Evolutionary conservation across 805 yeast species (phyloP).

Genomic region (Candida yuanshanica): DNA sequence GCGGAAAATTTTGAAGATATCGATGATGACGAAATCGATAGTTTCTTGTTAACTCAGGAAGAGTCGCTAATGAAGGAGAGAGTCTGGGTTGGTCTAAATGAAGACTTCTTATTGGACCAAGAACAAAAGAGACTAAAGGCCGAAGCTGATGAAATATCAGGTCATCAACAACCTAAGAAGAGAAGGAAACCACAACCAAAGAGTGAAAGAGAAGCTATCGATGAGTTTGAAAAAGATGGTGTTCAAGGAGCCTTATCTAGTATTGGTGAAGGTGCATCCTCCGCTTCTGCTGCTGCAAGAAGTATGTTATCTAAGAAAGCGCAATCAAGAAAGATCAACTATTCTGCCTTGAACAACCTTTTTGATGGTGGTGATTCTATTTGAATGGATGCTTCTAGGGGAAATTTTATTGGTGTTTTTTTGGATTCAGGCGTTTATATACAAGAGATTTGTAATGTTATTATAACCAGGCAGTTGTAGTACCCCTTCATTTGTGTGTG

Average conservation of each 20-base stretch:
- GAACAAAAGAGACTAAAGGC: slow-evolving; percentile 76
- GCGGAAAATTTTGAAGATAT: slow-evolving; percentile 65
- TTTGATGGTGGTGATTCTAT: slow-evolving; percentile 20
- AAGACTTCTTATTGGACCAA: slow-evolving; percentile 78
- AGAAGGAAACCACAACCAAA: slow-evolving; percentile 34
- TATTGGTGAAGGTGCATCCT: slow-evolving; percentile 39
- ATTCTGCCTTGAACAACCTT: slow-evolving; percentile 63
- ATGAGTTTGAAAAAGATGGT: slow-evolving; percentile 27
- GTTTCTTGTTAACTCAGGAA: slow-evolving; percentile 55
- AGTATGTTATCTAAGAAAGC: slow-evolving; percentile 69
- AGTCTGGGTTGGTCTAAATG: slow-evolving; percentile 86
- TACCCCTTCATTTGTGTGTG: no score
- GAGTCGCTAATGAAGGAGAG: slow-evolving; percentile 72
- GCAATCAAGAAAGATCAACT: slow-evolving; percentile 86
- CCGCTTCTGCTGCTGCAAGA: slow-evolving; percentile 78
- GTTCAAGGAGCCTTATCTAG: slow-evolving; percentile 40
- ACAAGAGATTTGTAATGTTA: not conserved
- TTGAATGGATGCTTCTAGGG: not conserved
- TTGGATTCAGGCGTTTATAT: slow-evolving; percentile 14
- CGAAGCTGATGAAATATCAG: slow-evolving; percentile 85
- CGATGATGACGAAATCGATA: slow-evolving; percentile 75
- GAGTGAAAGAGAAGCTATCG: slow-evolving; percentile 27
- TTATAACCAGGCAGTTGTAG: no score
- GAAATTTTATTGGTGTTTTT: not conserved
- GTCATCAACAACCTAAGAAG: slow-evolving; percentile 56